Base-by-base conservation (phyloP, 1,284 basidiomycete genomes). In the Athelia psychrophila region DNA sequence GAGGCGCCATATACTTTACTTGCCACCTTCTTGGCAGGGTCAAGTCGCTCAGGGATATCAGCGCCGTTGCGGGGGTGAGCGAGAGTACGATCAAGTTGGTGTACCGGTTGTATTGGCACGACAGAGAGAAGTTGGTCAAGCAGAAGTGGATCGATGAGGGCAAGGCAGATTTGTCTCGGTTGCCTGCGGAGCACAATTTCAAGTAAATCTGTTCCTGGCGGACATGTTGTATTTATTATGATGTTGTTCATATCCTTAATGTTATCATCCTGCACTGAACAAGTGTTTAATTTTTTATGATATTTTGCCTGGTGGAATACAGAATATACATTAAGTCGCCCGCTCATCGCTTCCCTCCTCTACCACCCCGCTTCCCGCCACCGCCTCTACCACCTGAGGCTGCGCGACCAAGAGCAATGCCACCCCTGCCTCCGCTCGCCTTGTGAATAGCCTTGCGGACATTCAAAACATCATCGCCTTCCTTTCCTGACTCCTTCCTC, bases 51-150 rank as follows among this genome's bases (percentile, higher is more conserved):
- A 86, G 87, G 69, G 92, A 96, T 61, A 96, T 99, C 64, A 90
- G 90, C 57, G 73, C 79, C n/a, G 91, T 98, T n/a, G 95, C 94
- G 0, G 93, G 93, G 9, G 95, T 98, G n/a, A 95, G 93, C 64
- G 95, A 98, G 64, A 90, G 93, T 49, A 98, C 96, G 48, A 96
- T 98, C 68, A 94, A 94, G 73, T 73, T 95, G 69, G 88, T 92
- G 54, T 92, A 92, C 65, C 75, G 81, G 56, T 64, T 88, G 58
- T 89, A 91, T 64, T 88, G 81, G 61, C 67, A 69, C 10, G 83
- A 85, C 44, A 84, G 73, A 70, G 83, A 87, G 63, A 86, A 83
- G 73, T 60, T 93, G 69, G 86, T 91, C 51, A 90, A 91, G 72
- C 73, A 87, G 64, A 82, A 91, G 61, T 91, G 90, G 89, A 78